Conservation (phyloP, 176 grass and related monocot species). For the Rhynchospora tenuis region DNA sequence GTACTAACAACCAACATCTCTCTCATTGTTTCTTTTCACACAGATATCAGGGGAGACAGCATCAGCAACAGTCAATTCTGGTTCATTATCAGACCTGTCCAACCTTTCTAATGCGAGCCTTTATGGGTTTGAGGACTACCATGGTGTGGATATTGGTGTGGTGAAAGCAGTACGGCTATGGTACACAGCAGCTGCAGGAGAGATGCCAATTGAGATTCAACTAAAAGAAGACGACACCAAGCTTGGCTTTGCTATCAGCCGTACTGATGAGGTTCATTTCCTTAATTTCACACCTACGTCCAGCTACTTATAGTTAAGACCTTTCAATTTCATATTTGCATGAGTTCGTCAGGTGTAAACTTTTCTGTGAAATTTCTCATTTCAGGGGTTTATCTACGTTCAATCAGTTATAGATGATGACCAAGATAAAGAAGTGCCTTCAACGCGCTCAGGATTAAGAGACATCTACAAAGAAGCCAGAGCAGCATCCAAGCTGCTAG, state of each 20-base stretch:
- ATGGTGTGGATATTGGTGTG: constrained; percentile 93
- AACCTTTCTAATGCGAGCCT: constrained; percentile 86
- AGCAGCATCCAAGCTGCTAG: constrained; percentile 60
- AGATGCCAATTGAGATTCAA: constrained; percentile 68
- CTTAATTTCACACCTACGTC: neutral
- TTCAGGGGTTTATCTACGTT: constrained; percentile 84
- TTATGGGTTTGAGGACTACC: constrained; percentile 97
- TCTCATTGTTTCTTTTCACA: neutral
- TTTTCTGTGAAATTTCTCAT: neutral
- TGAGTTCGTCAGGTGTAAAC: neutral
- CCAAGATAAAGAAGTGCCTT: constrained; percentile 35
- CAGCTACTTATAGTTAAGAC: neutral
- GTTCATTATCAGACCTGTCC: constrained; percentile 73
- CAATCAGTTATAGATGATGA: constrained; percentile 71
- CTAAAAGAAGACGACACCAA: constrained; percentile 59
- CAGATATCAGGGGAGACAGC: constrained; percentile 94
- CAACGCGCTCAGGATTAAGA: constrained; percentile 83
- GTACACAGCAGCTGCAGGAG: constrained; percentile 63
- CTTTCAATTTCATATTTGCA: neutral
- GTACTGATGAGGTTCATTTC: constrained; percentile 68
- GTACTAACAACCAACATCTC: neutral
- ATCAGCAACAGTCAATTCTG: constrained; percentile 78
- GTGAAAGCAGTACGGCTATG: constrained; percentile 87
- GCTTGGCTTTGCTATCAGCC: constrained; percentile 92
- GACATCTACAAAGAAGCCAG: constrained; percentile 70